These are phyloP conservation scores for Oxyria digyna DNA, from an alignment of 148 eudicot genomes.

Conservation along the genomic window DNA sequence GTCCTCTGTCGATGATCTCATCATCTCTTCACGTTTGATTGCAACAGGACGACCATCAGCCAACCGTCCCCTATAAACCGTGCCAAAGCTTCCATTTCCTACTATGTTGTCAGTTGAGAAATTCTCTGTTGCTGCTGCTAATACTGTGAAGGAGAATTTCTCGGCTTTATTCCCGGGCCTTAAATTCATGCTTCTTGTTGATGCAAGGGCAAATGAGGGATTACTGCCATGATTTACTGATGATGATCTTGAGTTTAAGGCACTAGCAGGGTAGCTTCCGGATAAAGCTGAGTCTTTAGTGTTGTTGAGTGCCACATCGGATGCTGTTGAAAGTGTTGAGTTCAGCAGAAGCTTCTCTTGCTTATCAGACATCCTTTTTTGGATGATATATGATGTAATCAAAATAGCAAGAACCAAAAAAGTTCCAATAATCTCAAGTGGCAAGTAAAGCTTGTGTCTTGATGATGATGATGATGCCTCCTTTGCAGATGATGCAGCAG, in stretches of 20 bases:
- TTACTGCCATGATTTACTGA: slow-evolving; percentile 22
- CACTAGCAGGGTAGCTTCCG: slow-evolving; percentile 23
- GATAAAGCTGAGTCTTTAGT: slow-evolving; percentile 18
- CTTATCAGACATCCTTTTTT: not conserved
- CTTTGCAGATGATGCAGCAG: not conserved
- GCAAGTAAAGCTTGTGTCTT: not conserved
- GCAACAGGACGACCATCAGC: slow-evolving; percentile 48
- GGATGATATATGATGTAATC: not conserved
- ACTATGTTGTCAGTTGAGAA: slow-evolving; percentile 40
- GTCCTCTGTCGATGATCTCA: not conserved
- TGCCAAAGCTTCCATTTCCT: slow-evolving; percentile 52
- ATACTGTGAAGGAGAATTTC: slow-evolving; percentile 30
- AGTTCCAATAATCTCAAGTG: slow-evolving; percentile 24
- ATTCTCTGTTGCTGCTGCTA: slow-evolving; percentile 35
- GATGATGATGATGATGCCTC: no score
- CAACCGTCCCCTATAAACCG: slow-evolving; percentile 34
- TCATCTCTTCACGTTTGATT: slow-evolving; percentile 40
- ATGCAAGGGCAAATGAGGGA: slow-evolving; percentile 19
- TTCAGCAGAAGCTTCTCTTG: not conserved
- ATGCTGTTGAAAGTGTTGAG: slow-evolving; percentile 17
- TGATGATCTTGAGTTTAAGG: slow-evolving; percentile 29
- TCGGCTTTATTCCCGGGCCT: slow-evolving; percentile 24
- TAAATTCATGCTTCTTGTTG: slow-evolving; percentile 34
- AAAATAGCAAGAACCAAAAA: slow-evolving; percentile 24
- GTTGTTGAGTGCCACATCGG: slow-evolving; percentile 9